phyloP scores from a whole-genome alignment of 2,329 filamentous ascomycete genomes.

The Dothistroma septosporum region DNA sequence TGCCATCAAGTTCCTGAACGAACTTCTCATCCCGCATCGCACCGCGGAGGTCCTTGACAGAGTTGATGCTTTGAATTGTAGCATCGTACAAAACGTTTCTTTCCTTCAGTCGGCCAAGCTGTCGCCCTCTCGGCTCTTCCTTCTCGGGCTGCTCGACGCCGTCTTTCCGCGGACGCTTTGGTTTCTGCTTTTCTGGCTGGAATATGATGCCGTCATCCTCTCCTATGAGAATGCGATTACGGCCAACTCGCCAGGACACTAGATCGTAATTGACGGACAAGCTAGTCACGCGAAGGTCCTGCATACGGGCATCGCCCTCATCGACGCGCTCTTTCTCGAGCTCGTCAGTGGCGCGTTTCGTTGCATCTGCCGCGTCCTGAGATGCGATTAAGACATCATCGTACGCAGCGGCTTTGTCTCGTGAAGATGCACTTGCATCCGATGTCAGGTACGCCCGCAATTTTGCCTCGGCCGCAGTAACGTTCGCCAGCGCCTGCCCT shows the following conservation, averaged over 20 bases:
- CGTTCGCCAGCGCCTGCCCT: constrained; percentile 72
- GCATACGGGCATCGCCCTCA: constrained; percentile 80
- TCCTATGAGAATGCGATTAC: constrained; percentile 87
- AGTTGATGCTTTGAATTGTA: constrained; percentile 83
- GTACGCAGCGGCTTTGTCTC: constrained; percentile 78
- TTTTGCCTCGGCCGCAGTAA: constrained; percentile 53
- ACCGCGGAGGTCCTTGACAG: constrained; percentile 82
- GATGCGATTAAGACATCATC: constrained; percentile 85
- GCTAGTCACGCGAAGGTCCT: constrained; percentile 84
- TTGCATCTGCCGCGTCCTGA: constrained; percentile 90
- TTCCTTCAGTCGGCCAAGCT: constrained; percentile 76
- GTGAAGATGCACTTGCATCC: constrained; percentile 38
- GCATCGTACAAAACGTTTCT: constrained; percentile 87
- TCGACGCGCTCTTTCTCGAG: constrained; percentile 76
- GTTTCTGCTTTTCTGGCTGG: constrained; percentile 50
- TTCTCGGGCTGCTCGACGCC: constrained; percentile 46
- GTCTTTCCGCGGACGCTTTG: constrained; percentile 48
- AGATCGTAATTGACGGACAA: constrained; percentile 92
- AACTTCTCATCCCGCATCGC: constrained; percentile 79
- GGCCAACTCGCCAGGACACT: constrained; percentile 89
- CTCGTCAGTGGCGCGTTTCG: constrained; percentile 89
- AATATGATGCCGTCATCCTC: constrained; percentile 68
- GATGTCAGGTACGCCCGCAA: constrained; percentile 48
- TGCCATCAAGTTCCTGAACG: constrained; percentile 71
- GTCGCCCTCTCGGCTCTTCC: constrained; percentile 67